Evolutionary conservation across 495 filamentous ascomycete species (phyloP), one percentile per base, ranked within the genome.

Genomic region (Bacidia rubella): DNA sequence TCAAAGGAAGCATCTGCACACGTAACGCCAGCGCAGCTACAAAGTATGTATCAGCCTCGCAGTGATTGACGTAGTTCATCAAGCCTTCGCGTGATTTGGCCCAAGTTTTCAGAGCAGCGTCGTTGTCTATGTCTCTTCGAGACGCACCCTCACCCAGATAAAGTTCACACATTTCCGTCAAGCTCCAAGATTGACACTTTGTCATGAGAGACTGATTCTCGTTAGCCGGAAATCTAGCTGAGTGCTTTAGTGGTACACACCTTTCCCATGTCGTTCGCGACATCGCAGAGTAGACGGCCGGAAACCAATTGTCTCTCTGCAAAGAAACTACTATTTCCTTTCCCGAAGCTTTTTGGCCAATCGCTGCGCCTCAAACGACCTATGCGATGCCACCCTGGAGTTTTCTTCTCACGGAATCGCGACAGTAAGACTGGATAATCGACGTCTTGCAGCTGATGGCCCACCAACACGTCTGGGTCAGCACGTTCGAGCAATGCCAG

Each of bases 131-230:
- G 15, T 97, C 93, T 27, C 82, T 75, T 19, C 92, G 80, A 22
- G 68, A 69, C 60, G 77, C 78, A 43, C 78, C 80, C 41, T 73
- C 68, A 10, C 77, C 83, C 7, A 98, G 80, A 55, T 95, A 90
- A 22, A 96, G 74, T 44, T 81, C 84, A 66, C 87, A 94, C 86
- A 98, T 98, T 66, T 98, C 92, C 0, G 87, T 92, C 65, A 98
- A 73, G 68, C 82, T 95, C 93, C 93, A 98, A 3, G 88, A 92
- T 64, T 95, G 89, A 63, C 92, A 98, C 71, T 93, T 93, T 55
- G 78, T 85, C 89, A 95, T 97, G 46, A 90, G 78, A 22, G 90
- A 96, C 76, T 78, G 61, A 15, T 2, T 19, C 9, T 15, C 38
- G 61, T 76, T 54, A 75, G 68, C 43, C 51, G 21, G 40, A 22